Evolutionary conservation across 768 basidiomycete genomes (phyloP).

Genomic region (Tylopilus felleus): DNA sequence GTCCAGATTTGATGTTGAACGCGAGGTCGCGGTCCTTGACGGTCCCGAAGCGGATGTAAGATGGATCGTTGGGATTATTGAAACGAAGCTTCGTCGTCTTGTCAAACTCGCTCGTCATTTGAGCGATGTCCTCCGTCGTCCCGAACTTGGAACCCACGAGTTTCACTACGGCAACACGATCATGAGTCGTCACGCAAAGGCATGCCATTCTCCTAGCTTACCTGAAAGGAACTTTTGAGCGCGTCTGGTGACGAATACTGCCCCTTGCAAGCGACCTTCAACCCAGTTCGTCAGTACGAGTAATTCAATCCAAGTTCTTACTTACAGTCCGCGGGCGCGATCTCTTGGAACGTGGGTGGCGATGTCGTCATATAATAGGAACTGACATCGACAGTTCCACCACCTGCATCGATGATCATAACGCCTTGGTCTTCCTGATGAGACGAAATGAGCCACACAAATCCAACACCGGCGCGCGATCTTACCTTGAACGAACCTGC

Average conservation of each 20-base stretch:
- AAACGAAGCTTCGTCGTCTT: conserved; percentile 47
- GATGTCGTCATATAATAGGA: conserved; percentile 44
- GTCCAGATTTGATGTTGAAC: conserved; percentile 44
- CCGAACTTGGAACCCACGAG: conserved; percentile 41
- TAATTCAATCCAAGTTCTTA: not conserved
- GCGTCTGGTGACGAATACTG: conserved; percentile 47
- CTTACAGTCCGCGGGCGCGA: conserved; percentile 45
- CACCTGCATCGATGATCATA: conserved; percentile 59
- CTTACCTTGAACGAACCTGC: conserved; percentile 27
- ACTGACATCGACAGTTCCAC: conserved; percentile 60
- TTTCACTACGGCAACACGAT: conserved; percentile 30
- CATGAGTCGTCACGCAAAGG: not conserved
- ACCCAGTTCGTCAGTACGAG: not conserved
- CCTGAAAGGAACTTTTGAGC: conserved; percentile 40
- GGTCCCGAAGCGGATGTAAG: conserved; percentile 48
- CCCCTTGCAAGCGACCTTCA: conserved; percentile 48
- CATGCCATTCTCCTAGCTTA: conserved; percentile 12
- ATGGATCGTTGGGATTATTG: conserved; percentile 34
- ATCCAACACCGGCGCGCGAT: not conserved
- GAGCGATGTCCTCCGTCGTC: conserved; percentile 36
- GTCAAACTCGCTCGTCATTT: conserved; percentile 45
- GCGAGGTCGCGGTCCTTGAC: conserved; percentile 38
- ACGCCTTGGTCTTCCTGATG: conserved; percentile 44
- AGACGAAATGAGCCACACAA: not conserved
- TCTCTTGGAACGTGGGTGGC: conserved; percentile 42